Evolutionary conservation across 441 rosid species (phyloP).

Genomic region (Euphorbia celastroides): DNA sequence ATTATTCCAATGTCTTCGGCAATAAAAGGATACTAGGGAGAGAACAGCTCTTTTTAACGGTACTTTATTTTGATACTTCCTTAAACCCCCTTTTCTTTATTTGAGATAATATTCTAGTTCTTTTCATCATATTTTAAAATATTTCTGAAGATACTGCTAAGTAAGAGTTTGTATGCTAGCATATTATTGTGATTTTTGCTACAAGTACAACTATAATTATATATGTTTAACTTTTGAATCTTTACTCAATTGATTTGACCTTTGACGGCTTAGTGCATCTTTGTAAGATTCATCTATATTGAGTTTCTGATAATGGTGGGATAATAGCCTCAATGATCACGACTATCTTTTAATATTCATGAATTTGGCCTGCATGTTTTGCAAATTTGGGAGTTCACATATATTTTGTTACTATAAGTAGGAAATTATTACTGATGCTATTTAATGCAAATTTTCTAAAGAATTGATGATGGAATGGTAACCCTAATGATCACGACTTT

Average conservation of each 20-base stretch:
- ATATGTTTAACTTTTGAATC: neutral
- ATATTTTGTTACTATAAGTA: neutral
- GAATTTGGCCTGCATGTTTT: neutral
- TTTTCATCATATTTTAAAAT: neutral
- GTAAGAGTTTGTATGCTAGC: neutral
- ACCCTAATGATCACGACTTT: neutral
- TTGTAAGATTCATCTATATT: neutral
- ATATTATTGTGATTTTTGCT: neutral
- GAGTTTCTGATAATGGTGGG: neutral
- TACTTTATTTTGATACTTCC: conserved; percentile 21
- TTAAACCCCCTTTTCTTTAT: neutral
- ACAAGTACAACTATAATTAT: neutral
- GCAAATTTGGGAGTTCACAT: neutral
- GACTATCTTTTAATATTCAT: neutral
- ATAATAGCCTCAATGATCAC: neutral
- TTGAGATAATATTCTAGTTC: neutral
- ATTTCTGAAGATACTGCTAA: neutral
- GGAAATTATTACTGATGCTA: neutral
- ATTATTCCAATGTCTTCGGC: conserved; percentile 88
- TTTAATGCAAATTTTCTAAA: neutral
- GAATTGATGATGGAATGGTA: neutral
- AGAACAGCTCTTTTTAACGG: conserved; percentile 77
- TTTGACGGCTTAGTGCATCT: neutral
- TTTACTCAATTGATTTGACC: neutral
- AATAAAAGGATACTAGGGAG: conserved; percentile 81